Evolutionary conservation across 129 eudicot species (phyloP).

Genomic region (Artemisia tridentata): DNA sequence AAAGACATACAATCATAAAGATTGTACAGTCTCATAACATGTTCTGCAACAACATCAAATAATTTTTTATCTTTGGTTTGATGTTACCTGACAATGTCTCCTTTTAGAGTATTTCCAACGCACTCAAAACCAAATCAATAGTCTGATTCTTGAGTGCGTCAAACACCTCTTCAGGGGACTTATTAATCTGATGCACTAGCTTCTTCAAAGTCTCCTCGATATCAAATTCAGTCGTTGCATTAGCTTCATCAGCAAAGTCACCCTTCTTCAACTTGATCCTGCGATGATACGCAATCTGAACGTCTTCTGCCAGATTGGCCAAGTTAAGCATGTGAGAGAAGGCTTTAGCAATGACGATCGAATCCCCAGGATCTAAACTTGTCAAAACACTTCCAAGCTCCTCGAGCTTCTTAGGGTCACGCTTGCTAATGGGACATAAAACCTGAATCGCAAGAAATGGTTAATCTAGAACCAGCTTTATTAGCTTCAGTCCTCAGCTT

Average conservation of each 20-base stretch:
- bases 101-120: too few species aligned
- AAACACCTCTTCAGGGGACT: constrained; percentile 92
- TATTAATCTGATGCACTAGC: constrained; percentile 68
- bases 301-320: constrained; percentile 98
- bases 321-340: constrained; percentile 96
- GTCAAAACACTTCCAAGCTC: constrained; percentile 87
- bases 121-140: constrained; percentile 87
- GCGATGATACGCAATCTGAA: constrained; percentile 84
- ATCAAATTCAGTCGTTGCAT: constrained; percentile 92
- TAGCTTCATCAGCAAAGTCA: constrained; percentile 78
- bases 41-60: too few species aligned
- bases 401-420: constrained; percentile 73
- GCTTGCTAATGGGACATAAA: too few species aligned
- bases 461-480: too few species aligned
- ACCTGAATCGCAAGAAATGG: too few species aligned
- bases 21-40: too few species aligned
- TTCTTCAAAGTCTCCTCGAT: constrained; percentile 92
- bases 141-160: constrained; percentile 97
- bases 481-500: too few species aligned
- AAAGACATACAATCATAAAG: too few species aligned
- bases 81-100: too few species aligned
- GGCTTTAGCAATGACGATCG: constrained; percentile 87
- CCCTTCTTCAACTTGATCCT: constrained; percentile 81
- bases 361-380: constrained; percentile 96
- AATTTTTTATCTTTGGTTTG: too few species aligned